Conservation (phyloP, 2,329 filamentous ascomycete species). For the Macroventuria anomochaeta region DNA sequence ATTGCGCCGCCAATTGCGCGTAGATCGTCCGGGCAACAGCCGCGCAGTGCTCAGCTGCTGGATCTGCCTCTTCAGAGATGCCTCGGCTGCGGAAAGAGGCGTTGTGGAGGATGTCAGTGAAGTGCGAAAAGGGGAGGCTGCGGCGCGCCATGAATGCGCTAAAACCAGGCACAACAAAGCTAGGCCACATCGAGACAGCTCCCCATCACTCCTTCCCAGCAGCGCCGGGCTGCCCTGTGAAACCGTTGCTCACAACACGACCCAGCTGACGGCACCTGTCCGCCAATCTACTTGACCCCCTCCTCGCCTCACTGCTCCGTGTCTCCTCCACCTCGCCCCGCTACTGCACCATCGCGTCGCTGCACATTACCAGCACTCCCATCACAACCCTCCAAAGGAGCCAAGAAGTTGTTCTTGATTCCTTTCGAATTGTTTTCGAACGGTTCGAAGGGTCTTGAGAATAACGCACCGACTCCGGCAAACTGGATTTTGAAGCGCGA, state of each 20-base stretch:
- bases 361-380: constrained; percentile 33
- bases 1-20: constrained; percentile 19
- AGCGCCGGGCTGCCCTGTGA: constrained; percentile 26
- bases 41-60: constrained; percentile 22
- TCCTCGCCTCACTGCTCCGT: constrained; percentile 41
- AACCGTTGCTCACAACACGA: constrained; percentile 38
- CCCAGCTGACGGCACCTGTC: constrained; percentile 34
- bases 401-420: constrained; percentile 67
- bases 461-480: constrained; percentile 82
- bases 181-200: constrained; percentile 36
- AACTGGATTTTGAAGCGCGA: constrained; percentile 99
- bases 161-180: constrained; percentile 29
- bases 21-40: constrained; percentile 38
- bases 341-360: constrained; percentile 45
- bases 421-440: constrained; percentile 64
- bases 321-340: constrained; percentile 47
- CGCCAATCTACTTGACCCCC: constrained; percentile 46
- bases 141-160: constrained; percentile 25
- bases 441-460: constrained; percentile 70
- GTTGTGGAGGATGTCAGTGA: constrained; percentile 12
- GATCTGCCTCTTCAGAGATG: constrained; percentile 26
- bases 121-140: constrained; percentile 32
- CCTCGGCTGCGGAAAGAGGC: constrained; percentile 32
- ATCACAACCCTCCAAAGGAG: constrained; percentile 44
- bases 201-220: constrained; percentile 22